Conservation (phyloP, 2,329 filamentous ascomycete species). For the Pseudogymnoascus sp. region DNA sequence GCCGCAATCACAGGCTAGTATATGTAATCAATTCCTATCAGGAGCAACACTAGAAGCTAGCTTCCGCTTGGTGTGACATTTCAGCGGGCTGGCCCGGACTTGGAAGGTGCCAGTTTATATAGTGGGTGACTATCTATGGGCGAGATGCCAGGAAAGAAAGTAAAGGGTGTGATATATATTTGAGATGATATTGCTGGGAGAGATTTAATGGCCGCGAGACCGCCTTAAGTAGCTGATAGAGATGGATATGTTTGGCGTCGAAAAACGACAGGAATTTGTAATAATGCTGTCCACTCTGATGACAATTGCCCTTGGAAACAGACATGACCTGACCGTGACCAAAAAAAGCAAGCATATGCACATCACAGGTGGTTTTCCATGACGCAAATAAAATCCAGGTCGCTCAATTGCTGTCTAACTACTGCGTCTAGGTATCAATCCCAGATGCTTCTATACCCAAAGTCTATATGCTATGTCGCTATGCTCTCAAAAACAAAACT, state of each 20-base stretch:
- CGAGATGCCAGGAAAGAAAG: not conserved
- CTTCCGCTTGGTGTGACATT: not conserved
- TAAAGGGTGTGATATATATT: not conserved
- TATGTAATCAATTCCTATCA: not conserved
- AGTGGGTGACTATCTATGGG: not conserved
- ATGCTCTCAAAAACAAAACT: not conserved
- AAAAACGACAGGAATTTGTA: not conserved
- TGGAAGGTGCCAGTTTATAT: not conserved
- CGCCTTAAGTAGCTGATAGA: not conserved
- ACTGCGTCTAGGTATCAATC: not conserved
- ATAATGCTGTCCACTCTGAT: no score
- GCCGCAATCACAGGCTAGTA: not conserved
- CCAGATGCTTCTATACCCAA: not conserved
- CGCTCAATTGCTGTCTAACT: conserved; percentile 7
- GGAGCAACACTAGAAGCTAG: not conserved
- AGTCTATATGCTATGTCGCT: conserved; percentile 5
- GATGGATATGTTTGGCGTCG: not conserved
- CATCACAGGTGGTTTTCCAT: not conserved
- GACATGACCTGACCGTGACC: not conserved
- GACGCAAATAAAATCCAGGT: not conserved
- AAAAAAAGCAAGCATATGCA: not conserved
- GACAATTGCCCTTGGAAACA: not conserved
- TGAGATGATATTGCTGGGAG: not conserved
- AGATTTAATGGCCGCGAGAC: not conserved
- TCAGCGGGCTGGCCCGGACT: not conserved